Percentiles rank a stretch among this genome's conserved stretches.
These are phyloP conservation scores for Oxyria digyna DNA, from an alignment of 148 eudicot genomes.

Conservation along the genomic window DNA sequence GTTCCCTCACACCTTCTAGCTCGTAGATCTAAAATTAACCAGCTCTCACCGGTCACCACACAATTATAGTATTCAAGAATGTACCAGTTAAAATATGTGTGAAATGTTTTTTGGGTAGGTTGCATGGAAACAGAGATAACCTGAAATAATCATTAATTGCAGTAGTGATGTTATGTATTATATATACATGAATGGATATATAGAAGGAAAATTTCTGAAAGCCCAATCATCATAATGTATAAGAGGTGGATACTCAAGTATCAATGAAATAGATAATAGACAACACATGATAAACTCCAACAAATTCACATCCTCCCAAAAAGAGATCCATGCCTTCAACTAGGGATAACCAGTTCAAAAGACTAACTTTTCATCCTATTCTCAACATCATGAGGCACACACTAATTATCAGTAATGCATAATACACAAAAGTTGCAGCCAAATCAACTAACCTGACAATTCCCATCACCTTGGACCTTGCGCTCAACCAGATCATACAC, in stretches of 20 bases:
- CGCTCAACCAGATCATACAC: conserved; percentile 76
- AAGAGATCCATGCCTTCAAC: neutral
- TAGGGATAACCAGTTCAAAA: neutral
- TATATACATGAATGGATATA: neutral
- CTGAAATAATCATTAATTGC: neutral
- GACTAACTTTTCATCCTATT: neutral
- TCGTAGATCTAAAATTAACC: no score
- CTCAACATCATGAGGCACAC: neutral
- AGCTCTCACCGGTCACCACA: no score
- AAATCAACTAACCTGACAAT: conserved; percentile 64
- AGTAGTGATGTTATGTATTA: neutral
- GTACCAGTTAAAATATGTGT: neutral
- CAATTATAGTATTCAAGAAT: neutral
- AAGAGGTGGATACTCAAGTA: neutral
- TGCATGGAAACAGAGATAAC: no score
- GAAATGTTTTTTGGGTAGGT: no score
- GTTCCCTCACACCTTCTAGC: no score
- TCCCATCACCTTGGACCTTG: conserved; percentile 93
- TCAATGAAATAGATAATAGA: neutral
- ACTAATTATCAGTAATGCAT: neutral
- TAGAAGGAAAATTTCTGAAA: neutral
- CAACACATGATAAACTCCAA: neutral
- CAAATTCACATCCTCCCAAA: neutral
- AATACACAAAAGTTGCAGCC: neutral
- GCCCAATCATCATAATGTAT: neutral